Base-by-base conservation (phyloP, 2,329 filamentous ascomycete species). In the Colletotrichum abscissum region DNA sequence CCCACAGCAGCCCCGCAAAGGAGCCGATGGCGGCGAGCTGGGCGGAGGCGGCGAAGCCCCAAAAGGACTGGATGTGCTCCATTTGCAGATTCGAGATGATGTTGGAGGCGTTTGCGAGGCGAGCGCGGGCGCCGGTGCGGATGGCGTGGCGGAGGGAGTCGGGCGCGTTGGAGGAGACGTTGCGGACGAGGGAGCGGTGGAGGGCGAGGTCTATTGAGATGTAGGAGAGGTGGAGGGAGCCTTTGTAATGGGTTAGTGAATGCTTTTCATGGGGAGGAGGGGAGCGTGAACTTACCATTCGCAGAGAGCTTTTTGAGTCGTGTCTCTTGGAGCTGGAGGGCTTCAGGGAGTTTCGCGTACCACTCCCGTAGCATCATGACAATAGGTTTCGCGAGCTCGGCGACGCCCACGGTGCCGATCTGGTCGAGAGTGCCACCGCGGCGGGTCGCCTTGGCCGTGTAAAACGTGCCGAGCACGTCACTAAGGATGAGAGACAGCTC, bases 151-250 rank as follows among this genome's bases (percentile, higher is more conserved):
- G 80, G 9, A 84, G 75, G 8, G 78, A 76, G 0, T 69, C 76
- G 0, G 81, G 79, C 0, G 80, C 80, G 9, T 78, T 77, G 2
- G 80, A 78, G 0, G 81, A 80, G 22, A 86, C 80, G 9, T 84
- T 84, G 12, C 87, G 82, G 1, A 89, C 81, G 65, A 89, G 85
- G 5, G 84, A 84, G 3, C 87, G 84, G 76, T 88, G 86, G 3
- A 89, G 82, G 55, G 86, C 84, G 65, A 88, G 86, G 69, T 88
- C 87, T 0, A 87, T 85, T 0, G 86, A 86, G 60, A 86, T 85
- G 74, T 88, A 88, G 1, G 87, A 86, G 2, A 89, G 81, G 63
- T 88, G 85, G 9, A 89, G 79, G 54, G 85, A 87, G 2, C 86
- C 74, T 75, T 22, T 83, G 76, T 76, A 82, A 72, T 42, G 81